Evolutionary conservation across 164 flowering plant genomes (phyloP), one percentile per base, ranked within the genome.

Genomic region (Santalum album): DNA sequence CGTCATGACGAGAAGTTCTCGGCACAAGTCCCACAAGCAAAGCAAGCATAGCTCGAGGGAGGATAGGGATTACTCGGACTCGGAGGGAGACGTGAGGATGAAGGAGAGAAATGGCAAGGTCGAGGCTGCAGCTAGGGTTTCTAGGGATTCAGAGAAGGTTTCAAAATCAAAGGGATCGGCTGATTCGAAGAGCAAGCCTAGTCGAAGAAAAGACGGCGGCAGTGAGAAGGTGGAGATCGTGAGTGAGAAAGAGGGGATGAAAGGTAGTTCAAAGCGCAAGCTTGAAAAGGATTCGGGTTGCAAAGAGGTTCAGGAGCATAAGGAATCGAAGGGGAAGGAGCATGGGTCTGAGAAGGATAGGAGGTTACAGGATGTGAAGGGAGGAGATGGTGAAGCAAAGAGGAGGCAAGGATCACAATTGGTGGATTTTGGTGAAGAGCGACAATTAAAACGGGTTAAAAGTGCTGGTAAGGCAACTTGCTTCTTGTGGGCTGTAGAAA

Each of bases 1-100:
- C 58, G 47, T 51, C 60, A 83, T 84, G 90, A 78, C 87, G 61
- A 59, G 74, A 63, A 79, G 86, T 74, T 80, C 82, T 50, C 59
- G 78, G 57, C 83, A 77, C 64, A 82, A 81, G 56, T 74, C 78
- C n/a, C 78, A 73, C 51, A 76, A 66, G 67, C 76, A 66, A 59
- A 76, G 82, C 61, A 81, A 74, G 68, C 77, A 76, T 52, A 71
- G 78, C 53, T 68, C 68, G 16, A 74, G 56, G 29, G 78, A 77
- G 38, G 65, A 19, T 16, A 72, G 54, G 46, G 77, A 78, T 10
- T 59, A 57, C 26, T 66, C 78, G 20, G 71, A 60, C 29, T 69
- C 75, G 16, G 79, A 66, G 26, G 70, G 67, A 20, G 76, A 69
- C 50, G 51, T 36, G 18, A 69, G 56, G 49, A 34, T 38, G 52